Conservation (phyloP, 257 asterid species). For the Galeopsis tetrahit region DNA sequence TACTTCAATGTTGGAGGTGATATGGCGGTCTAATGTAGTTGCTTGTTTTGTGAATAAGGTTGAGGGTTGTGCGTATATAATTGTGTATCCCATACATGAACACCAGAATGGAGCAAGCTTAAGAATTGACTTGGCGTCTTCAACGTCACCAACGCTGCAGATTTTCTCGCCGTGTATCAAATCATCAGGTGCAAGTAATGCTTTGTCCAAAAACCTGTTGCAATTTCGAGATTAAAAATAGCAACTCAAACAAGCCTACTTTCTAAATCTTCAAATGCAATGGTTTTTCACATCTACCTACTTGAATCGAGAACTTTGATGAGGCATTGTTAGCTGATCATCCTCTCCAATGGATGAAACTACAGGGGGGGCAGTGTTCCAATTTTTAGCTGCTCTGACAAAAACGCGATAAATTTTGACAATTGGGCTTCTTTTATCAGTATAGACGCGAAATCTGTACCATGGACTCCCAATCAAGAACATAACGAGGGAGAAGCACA, state of each 20-base stretch:
- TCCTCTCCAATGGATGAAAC: constrained; percentile 22
- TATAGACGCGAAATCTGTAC: constrained; percentile 33
- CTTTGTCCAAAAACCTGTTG: constrained; percentile 41
- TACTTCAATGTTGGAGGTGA: constrained; percentile 31
- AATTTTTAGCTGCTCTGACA: constrained; percentile 32
- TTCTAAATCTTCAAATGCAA: too few relatives aligned
- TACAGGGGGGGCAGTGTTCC: neutral
- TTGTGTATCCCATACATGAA: constrained; percentile 37
- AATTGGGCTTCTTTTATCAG: constrained; percentile 29
- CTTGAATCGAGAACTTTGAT: constrained; percentile 29
- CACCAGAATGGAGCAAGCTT: constrained; percentile 43
- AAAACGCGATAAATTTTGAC: constrained; percentile 39
- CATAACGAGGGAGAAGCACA: constrained; percentile 2
- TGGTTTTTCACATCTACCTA: neutral
- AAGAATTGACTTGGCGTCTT: constrained; percentile 43
- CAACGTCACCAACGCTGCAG: constrained; percentile 34
- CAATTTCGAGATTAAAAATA: neutral
- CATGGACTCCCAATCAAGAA: constrained; percentile 37
- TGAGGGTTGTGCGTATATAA: constrained; percentile 42
- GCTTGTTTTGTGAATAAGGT: constrained; percentile 49
- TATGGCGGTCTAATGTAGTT: constrained; percentile 38
- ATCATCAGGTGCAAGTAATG: constrained; percentile 32
- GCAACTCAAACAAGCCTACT: neutral
- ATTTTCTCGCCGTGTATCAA: neutral
- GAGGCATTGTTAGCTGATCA: constrained; percentile 4